Conservation (phyloP, 2,329 filamentous ascomycete genomes). For the Diaporthe vaccinii region DNA sequence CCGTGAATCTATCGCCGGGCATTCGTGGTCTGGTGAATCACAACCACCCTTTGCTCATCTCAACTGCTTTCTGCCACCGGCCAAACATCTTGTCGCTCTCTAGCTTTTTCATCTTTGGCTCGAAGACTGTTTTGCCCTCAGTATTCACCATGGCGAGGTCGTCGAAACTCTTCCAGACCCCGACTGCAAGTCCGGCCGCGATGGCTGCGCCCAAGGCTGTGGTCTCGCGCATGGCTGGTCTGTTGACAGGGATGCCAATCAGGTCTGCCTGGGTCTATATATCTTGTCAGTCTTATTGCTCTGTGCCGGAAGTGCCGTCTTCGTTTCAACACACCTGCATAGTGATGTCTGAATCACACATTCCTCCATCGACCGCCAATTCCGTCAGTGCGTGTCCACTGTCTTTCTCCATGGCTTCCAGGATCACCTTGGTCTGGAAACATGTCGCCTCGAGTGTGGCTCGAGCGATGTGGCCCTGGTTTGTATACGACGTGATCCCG, state of each 20-base stretch:
- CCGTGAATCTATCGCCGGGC: neutral
- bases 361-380: slow-evolving; percentile 88
- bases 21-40: neutral
- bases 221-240: slow-evolving; percentile 90
- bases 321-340: slow-evolving; percentile 67
- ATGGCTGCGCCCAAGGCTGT: slow-evolving; percentile 91
- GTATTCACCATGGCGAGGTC: slow-evolving; percentile 82
- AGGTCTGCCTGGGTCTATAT: slow-evolving; percentile 84
- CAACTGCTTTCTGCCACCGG: slow-evolving; percentile 69
- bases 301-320: fast-evolving
- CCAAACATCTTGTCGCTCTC: slow-evolving; percentile 60
- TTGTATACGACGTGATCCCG: slow-evolving; percentile 87
- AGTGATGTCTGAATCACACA: slow-evolving; percentile 88
- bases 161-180: slow-evolving; percentile 81
- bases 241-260: slow-evolving; percentile 83
- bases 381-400: slow-evolving; percentile 80
- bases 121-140: slow-evolving; percentile 77
- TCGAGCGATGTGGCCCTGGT: slow-evolving; percentile 87
- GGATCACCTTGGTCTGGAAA: slow-evolving; percentile 92
- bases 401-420: slow-evolving; percentile 92
- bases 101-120: slow-evolving; percentile 69
- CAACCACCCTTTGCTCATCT: slow-evolving; percentile 71
- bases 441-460: slow-evolving; percentile 92
- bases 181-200: slow-evolving; percentile 85
- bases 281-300: neutral